These are phyloP conservation scores for Cicer cuneatum DNA, from an alignment of 306 rosid species.

Conservation along the genomic window DNA sequence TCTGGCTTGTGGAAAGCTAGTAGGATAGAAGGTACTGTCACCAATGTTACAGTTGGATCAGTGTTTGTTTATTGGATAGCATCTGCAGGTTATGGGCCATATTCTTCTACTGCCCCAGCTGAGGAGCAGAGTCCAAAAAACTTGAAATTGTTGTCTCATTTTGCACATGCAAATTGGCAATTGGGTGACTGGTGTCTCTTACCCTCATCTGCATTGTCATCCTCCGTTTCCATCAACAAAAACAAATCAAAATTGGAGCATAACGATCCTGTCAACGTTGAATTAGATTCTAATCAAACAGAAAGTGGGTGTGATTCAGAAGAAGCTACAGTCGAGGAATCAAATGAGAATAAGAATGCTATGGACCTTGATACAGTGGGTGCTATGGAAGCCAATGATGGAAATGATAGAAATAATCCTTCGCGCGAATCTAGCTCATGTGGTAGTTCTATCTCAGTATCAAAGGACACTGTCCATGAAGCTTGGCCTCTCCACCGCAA, in stretches of 20 bases:
- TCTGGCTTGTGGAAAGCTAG: conserved; percentile 98
- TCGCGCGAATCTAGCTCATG: conserved; percentile 71
- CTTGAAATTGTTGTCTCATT: conserved; percentile 85
- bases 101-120: conserved; percentile 89
- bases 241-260: conserved; percentile 63
- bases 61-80: conserved; percentile 97
- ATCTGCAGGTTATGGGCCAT: conserved; percentile 97
- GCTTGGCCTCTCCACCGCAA: conserved; percentile 89
- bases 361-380: conserved; percentile 69
- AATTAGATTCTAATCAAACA: conserved; percentile 68
- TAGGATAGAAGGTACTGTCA: conserved; percentile 92
- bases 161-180: conserved; percentile 95
- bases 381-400: conserved; percentile 59
- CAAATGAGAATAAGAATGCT: conserved; percentile 61
- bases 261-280: conserved; percentile 58
- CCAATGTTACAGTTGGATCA: conserved; percentile 92
- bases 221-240: conserved; percentile 58
- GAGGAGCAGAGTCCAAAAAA: conserved; percentile 95
- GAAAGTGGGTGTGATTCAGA: conserved; percentile 80
- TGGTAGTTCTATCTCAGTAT: conserved; percentile 64
- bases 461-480: conserved; percentile 80
- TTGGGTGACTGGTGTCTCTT: conserved; percentile 99
- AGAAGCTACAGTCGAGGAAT: conserved; percentile 69
- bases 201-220: conserved; percentile 51
- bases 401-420: conserved; percentile 50